Percentiles rank a stretch among this genome's conserved stretches.
These are phyloP conservation scores for Leccinum pachyderme DNA, from an alignment of 1,284 basidiomycete species.

Conservation along the genomic window DNA sequence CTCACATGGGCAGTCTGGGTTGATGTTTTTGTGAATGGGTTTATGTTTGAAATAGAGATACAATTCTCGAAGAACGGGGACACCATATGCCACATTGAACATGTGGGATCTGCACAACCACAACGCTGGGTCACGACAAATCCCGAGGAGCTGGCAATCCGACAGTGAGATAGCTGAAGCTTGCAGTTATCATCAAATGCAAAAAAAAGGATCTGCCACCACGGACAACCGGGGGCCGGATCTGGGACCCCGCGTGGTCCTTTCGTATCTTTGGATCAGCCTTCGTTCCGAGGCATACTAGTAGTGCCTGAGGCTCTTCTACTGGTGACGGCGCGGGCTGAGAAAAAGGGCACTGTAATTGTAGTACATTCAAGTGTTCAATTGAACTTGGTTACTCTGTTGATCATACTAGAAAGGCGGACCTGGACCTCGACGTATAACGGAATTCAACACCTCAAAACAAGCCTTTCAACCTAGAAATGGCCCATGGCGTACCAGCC, in stretches of 20 bases:
- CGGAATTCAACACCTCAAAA: conserved; percentile 14
- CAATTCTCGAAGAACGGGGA: not conserved
- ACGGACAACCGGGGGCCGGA: conserved; percentile 50
- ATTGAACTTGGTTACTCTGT: no score
- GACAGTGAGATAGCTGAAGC: no score
- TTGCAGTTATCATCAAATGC: conserved; percentile 39
- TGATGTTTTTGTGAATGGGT: not conserved
- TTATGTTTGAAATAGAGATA: not conserved
- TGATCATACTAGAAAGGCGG: not conserved
- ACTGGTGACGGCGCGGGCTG: conserved; percentile 37
- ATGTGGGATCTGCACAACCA: not conserved
- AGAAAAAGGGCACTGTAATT: no score
- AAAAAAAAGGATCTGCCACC: conserved; percentile 74
- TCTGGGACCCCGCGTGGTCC: conserved; percentile 58
- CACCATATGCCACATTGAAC: not conserved
- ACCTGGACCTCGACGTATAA: not conserved
- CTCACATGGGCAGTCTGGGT: not conserved
- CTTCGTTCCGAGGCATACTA: conserved; percentile 46
- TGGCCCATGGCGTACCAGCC: conserved; percentile 72
- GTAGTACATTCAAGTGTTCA: no score
- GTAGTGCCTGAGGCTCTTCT: conserved; percentile 54
- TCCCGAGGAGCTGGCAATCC: no score
- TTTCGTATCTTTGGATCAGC: conserved; percentile 66
- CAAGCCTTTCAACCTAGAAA: conserved; percentile 49
- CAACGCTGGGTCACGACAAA: not conserved